phyloP scores from a whole-genome alignment of 2,329 filamentous ascomycete genomes.

The Exophiala phaeomuriformis region DNA sequence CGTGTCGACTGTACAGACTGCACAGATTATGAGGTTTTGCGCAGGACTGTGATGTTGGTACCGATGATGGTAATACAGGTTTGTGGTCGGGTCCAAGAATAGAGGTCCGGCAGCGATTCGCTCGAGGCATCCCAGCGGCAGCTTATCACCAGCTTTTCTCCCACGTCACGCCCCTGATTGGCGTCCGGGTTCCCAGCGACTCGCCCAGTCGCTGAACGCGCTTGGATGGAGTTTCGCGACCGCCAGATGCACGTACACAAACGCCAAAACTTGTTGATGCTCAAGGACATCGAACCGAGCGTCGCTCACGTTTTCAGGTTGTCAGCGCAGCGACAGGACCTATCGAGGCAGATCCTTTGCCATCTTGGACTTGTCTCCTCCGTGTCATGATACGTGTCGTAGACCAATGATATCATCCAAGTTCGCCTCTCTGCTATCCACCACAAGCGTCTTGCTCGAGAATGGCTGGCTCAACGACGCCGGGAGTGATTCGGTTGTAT shows the following conservation, averaged over 20 bases:
- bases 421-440: not conserved
- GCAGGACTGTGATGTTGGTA: constrained; percentile 6
- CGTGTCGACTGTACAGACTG: not conserved
- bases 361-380: constrained; percentile 3
- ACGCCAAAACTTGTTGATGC: constrained; percentile 1
- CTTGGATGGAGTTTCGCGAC: constrained; percentile 9
- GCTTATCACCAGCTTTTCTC: constrained; percentile 19
- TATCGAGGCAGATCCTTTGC: constrained; percentile 10
- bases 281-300: constrained; percentile 15
- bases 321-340: constrained; percentile 13
- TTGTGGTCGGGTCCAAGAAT: constrained; percentile 19
- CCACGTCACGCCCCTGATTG: constrained; percentile 22
- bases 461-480: not conserved
- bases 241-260: constrained; percentile 2
- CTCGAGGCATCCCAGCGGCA: constrained; percentile 6
- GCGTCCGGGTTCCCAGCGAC: constrained; percentile 19
- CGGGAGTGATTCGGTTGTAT: not conserved
- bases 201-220: constrained; percentile 21
- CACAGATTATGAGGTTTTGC: not conserved
- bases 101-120: constrained; percentile 19
- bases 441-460: not conserved
- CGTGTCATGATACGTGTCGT: constrained; percentile 11
- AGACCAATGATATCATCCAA: constrained; percentile 14
- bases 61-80: not conserved
- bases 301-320: not conserved